Percentiles rank a stretch among this genome's conserved stretches.
Conservation (phyloP, 352 stramenopile species). For the Phytophthora europaea region DNA sequence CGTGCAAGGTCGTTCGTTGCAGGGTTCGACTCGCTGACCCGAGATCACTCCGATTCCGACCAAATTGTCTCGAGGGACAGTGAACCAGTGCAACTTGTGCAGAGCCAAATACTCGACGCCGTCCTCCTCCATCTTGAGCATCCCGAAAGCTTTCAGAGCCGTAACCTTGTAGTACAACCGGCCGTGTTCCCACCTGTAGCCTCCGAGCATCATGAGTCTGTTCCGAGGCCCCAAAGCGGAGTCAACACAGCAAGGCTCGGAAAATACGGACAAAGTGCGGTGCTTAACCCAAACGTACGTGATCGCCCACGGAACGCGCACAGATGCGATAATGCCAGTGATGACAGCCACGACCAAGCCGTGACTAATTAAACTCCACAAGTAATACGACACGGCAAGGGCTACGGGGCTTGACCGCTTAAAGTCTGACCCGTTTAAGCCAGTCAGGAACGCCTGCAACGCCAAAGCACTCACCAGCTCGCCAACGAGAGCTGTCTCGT, state of each 20-base stretch:
- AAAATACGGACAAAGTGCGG: slow-evolving; percentile 7
- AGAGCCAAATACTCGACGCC: slow-evolving; percentile 15
- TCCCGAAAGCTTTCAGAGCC: slow-evolving; percentile 13
- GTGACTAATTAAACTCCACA: slow-evolving; percentile 23
- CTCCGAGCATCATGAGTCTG: slow-evolving; percentile 9
- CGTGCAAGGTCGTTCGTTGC: slow-evolving; percentile 1
- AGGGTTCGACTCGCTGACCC: not conserved
- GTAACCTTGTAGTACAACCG: slow-evolving; percentile 16
- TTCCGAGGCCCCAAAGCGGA: slow-evolving; percentile 5
- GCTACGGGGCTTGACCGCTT: not conserved
- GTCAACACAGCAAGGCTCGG: slow-evolving; percentile 21
- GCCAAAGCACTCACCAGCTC: not conserved
- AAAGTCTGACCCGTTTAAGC: slow-evolving; percentile 14
- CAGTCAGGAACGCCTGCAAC: slow-evolving; percentile 8
- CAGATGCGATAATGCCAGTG: slow-evolving; percentile 6
- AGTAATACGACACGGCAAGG: slow-evolving; percentile 19
- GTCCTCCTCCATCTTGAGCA: slow-evolving; percentile 14
- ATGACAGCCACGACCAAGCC: slow-evolving; percentile 18
- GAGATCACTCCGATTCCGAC: slow-evolving; percentile 6
- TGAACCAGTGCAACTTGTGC: slow-evolving; percentile 14
- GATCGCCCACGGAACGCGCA: slow-evolving; percentile 4
- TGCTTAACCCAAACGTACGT: slow-evolving; percentile 16
- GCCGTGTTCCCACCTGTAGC: slow-evolving; percentile 8
- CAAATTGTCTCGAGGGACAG: slow-evolving; percentile 18
- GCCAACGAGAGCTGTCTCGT: slow-evolving; percentile 14